phyloP scores from a whole-genome alignment of 1,284 basidiomycete species.

The Schizophyllum commune region DNA sequence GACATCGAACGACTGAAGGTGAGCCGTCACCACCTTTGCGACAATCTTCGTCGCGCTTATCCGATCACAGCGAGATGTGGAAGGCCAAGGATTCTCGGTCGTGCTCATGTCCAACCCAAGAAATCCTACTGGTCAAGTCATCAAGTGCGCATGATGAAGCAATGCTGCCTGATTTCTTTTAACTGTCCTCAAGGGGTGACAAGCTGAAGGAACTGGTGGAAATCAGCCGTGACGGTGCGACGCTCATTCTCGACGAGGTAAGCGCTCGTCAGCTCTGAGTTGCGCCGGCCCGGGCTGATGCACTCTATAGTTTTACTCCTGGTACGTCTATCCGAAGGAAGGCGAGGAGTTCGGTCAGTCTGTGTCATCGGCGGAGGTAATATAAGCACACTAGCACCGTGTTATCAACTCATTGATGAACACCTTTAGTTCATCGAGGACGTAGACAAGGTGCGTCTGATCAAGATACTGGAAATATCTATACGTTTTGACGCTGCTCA shows the following conservation, averaged over 20 bases:
- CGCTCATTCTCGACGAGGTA: slow-evolving; percentile 85
- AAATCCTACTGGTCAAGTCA: slow-evolving; percentile 84
- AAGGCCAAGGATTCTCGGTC: slow-evolving; percentile 75
- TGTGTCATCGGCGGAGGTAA: slow-evolving; percentile 64
- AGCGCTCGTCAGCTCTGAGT: slow-evolving; percentile 6
- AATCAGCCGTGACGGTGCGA: slow-evolving; percentile 66
- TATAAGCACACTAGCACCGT: background rate
- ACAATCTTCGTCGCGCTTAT: slow-evolving; percentile 3
- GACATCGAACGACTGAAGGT: slow-evolving; percentile 70
- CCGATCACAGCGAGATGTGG: slow-evolving; percentile 59
- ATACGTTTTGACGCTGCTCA: too few relatives aligned
- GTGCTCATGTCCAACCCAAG: slow-evolving; percentile 88
- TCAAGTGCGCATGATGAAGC: slow-evolving; percentile 25
- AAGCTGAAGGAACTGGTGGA: slow-evolving; percentile 77
- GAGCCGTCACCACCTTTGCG: slow-evolving; percentile 2
- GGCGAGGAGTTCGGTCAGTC: slow-evolving; percentile 70
- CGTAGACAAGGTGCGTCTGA: slow-evolving; percentile 63
- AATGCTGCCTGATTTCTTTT: background rate
- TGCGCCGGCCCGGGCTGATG: background rate
- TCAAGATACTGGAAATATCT: too few relatives aligned
- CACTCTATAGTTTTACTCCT: slow-evolving; percentile 69
- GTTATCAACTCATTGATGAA: background rate
- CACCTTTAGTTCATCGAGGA: slow-evolving; percentile 60
- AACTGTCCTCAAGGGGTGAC: slow-evolving; percentile 45
- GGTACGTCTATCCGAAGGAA: slow-evolving; percentile 85